Conservation (phyloP, 106 monocot genomes). For the Vanilla planifolia region DNA sequence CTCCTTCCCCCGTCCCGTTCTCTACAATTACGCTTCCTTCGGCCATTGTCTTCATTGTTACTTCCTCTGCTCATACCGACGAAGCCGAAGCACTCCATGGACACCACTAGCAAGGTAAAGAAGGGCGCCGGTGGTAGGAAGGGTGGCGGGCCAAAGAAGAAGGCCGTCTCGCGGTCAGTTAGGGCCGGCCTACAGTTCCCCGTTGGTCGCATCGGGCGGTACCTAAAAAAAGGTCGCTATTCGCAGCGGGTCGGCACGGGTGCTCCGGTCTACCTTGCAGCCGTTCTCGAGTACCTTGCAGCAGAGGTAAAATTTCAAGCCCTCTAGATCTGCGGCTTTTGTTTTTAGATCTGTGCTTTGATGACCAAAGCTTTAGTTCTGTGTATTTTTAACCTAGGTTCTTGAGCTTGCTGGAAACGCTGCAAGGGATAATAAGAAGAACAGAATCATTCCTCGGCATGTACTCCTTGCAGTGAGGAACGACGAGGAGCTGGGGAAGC, state of each 20-base stretch:
- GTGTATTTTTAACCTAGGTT: conserved; percentile 4
- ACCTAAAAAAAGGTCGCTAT: conserved; percentile 49
- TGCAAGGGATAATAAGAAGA: conserved; percentile 16
- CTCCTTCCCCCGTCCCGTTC: too few species aligned
- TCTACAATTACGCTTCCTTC: too few species aligned
- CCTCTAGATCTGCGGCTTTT: background rate
- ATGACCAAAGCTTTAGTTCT: background rate
- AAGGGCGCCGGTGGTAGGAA: conserved; percentile 20
- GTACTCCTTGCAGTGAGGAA: conserved; percentile 13
- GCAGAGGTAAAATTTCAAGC: conserved; percentile 34
- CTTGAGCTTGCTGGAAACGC: conserved; percentile 17
- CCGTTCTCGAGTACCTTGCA: conserved; percentile 64
- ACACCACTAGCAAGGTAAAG: conserved; percentile 5
- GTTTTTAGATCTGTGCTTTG: conserved; percentile 6
- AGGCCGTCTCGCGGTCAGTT: conserved; percentile 21
- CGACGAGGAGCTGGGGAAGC: conserved; percentile 12
- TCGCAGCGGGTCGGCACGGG: conserved; percentile 52
- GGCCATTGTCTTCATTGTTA: too few species aligned
- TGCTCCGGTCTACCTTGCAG: conserved; percentile 62
- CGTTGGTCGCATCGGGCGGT: conserved; percentile 31
- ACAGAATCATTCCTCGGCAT: conserved; percentile 5
- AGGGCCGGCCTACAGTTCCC: conserved; percentile 37
- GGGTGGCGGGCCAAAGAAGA: conserved; percentile 22
- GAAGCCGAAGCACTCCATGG: too few species aligned
- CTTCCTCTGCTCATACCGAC: too few species aligned